Evolutionary conservation across 257 asterid genomes (phyloP).

Genomic region (Primulina eburnea): DNA sequence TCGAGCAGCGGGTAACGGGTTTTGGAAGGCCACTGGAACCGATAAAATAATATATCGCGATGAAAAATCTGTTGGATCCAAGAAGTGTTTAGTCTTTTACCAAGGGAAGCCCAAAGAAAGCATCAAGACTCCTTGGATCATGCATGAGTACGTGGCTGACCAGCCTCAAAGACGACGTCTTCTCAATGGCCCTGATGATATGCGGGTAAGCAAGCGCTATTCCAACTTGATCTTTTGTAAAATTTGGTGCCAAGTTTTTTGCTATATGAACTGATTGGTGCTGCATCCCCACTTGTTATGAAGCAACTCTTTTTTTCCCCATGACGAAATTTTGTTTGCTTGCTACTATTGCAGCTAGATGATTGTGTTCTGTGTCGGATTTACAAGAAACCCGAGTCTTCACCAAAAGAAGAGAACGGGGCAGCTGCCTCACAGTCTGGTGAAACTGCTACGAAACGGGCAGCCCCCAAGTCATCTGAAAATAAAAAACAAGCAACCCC

Average conservation of each 20-base stretch:
- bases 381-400: slow-evolving; percentile 12
- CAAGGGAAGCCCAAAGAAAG: slow-evolving; percentile 18
- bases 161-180: not conserved
- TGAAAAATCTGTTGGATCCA: not conserved
- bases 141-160: slow-evolving; percentile 25
- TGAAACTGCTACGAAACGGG: too few species aligned
- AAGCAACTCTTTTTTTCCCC: not conserved
- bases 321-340: not conserved
- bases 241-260: not conserved
- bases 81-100: slow-evolving; percentile 27
- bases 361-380: slow-evolving; percentile 25
- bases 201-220: slow-evolving; percentile 14
- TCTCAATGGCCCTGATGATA: not conserved
- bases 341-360: slow-evolving; percentile 23
- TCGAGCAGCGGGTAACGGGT: slow-evolving; percentile 17
- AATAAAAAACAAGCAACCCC: too few species aligned
- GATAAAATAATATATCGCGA: not conserved
- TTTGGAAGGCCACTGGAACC: slow-evolving; percentile 38
- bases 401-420: not conserved
- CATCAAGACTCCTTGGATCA: slow-evolving; percentile 27
- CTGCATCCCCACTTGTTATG: not conserved
- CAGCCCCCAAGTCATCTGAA: too few species aligned
- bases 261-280: not conserved
- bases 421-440: too few species aligned
- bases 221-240: not conserved